Conservation (phyloP, 768 basidiomycete genomes). For the Calvatia gigantea region DNA sequence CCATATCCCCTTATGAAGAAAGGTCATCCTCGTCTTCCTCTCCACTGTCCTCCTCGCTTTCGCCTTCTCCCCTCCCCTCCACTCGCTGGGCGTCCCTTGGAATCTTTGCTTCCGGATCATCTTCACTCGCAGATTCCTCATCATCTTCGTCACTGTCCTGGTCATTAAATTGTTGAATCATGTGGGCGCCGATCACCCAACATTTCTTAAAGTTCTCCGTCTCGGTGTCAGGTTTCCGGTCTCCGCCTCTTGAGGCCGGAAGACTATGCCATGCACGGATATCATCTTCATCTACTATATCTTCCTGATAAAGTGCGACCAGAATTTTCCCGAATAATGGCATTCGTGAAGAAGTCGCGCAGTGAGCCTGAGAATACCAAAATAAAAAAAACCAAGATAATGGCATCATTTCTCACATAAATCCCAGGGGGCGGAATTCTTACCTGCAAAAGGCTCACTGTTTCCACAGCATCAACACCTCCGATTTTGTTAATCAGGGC, state of each 20-base stretch:
- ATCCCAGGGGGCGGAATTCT: slow-evolving; percentile 8
- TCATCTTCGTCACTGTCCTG: slow-evolving; percentile 54
- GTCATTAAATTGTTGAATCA: slow-evolving; percentile 81
- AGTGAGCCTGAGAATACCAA: slow-evolving; percentile 47
- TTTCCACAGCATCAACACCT: slow-evolving; percentile 79
- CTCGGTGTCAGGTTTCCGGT: slow-evolving; percentile 32
- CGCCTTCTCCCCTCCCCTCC: slow-evolving; percentile 6
- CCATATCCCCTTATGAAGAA: background rate
- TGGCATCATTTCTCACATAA: background rate
- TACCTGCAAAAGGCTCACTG: slow-evolving; percentile 77
- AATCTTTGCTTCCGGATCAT: slow-evolving; percentile 14
- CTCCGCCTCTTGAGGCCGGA: slow-evolving; percentile 51
- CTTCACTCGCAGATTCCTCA: slow-evolving; percentile 17
- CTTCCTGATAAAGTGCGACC: slow-evolving; percentile 84
- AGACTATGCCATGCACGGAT: slow-evolving; percentile 82
- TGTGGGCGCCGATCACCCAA: slow-evolving; percentile 65
- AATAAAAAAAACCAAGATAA: background rate
- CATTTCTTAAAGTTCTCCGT: slow-evolving; percentile 61
- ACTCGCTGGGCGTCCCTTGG: slow-evolving; percentile 8
- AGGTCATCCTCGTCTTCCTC: slow-evolving; percentile 14
- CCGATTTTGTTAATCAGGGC: slow-evolving; percentile 76
- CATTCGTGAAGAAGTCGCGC: slow-evolving; percentile 57
- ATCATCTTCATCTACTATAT: slow-evolving; percentile 87
- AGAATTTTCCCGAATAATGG: slow-evolving; percentile 83
- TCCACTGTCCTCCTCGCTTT: slow-evolving; percentile 10